Conservation (phyloP, 192 early-diverging fungal genomes). For the Mortierella alpina region DNA sequence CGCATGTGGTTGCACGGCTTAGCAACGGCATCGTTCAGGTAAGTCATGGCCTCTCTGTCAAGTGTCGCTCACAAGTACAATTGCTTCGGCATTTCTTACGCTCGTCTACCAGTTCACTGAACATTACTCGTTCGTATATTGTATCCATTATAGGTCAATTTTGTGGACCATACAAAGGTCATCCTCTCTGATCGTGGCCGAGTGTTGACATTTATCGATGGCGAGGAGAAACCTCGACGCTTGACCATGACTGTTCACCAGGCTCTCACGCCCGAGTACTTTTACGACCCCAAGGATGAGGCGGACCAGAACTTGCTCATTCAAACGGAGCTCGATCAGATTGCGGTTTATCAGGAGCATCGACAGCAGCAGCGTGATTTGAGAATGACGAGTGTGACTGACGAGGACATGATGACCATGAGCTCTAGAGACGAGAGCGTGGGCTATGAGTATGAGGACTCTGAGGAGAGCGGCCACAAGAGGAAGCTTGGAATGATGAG, state of each 20-base stretch:
- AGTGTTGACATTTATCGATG: conserved; percentile 71
- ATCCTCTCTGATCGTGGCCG: conserved; percentile 66
- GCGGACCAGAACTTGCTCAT: conserved; percentile 22
- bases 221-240: conserved; percentile 17
- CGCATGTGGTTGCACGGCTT: conserved; percentile 30
- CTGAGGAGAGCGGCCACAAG: no score
- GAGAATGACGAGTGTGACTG: no score
- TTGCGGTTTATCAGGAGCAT: not conserved
- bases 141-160: conserved; percentile 71
- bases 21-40: conserved; percentile 52
- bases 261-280: conserved; percentile 32
- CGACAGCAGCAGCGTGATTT: not conserved
- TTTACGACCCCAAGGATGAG: conserved; percentile 30
- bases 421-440: no score
- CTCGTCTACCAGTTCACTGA: no score
- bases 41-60: not conserved
- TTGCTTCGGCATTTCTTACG: conserved; percentile 14
- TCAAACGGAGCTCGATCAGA: conserved; percentile 14
- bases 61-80: not conserved
- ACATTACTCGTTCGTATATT: not conserved
- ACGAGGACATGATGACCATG: no score
- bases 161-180: conserved; percentile 81
- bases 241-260: conserved; percentile 40
- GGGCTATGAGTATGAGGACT: no score
- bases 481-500: no score